Evolutionary conservation across 2,329 filamentous ascomycete genomes (phyloP), one percentile per base, ranked within the genome.

Genomic region (Triangularia setosa): DNA sequence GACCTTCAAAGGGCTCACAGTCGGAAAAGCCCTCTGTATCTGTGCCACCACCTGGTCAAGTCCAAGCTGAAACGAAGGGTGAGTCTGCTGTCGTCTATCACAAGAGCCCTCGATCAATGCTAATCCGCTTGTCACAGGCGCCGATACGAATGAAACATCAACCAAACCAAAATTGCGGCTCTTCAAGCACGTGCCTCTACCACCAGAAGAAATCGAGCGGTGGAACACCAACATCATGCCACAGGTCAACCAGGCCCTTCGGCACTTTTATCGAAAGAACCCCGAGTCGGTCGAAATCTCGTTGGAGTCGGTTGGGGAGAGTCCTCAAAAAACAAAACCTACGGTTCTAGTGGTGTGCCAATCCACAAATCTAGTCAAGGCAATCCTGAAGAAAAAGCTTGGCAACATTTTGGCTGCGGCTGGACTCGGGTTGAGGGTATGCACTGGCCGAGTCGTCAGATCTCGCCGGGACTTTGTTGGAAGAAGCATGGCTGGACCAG

Each of bases 261-360:
- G 87, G 23, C 83, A 86, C 59, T 91, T 91, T 65, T 88, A 93
- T 71, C 85, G 85, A 68, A 90, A 90, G 69, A 84, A 91, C 58
- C 84, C 87, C 0, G 91, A 94, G 73, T 91, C 90, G 0, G 87
- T 92, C 33, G 90, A 91, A 71, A 92, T 94, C 48, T 90, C 89
- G 9, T 84, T 94, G 1, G 87, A 92, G 65, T 89, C 87, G 0
- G 87, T 93, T 48, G 91, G 91, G 18, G 87, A 90, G 60, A 87
- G 86, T 2, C 82, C 86, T 5, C 81, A 87, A 35, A 86, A 84
- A 62, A 87, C 88, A 0, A 84, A 83, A 62, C 90, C 91, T 0
- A 93, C 91, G 0, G 89, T 93, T 0, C 80, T 93, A 21, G 87
- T 94, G 8, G 88, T 92, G 3, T 94, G 91, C 76, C 89, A 86